phyloP scores from a whole-genome alignment of 192 early-diverging fungal species.

The Entomortierella beljakovae region DNA sequence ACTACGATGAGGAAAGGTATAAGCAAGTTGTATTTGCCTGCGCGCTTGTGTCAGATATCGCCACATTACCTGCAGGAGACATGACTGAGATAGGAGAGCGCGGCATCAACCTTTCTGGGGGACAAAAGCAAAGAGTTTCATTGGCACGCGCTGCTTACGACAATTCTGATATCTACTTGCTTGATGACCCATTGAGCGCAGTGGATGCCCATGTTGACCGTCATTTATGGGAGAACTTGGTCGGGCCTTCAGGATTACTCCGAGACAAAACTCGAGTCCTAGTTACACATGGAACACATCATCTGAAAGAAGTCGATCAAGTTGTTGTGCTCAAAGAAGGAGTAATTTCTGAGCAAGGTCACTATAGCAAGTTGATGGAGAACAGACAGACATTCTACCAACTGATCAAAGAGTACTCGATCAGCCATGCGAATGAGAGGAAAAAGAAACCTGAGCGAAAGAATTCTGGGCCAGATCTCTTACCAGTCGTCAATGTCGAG shows the following conservation, averaged over 20 bases:
- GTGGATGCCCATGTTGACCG: not conserved
- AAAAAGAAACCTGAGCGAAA: not conserved
- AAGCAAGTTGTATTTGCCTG: not conserved
- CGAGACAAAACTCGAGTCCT: not conserved
- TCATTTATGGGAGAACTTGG: not conserved
- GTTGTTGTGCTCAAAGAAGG: not conserved
- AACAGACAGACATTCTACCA: not conserved
- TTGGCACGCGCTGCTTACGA: not conserved
- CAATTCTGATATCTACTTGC: not conserved
- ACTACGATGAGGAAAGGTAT: not conserved
- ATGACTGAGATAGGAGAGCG: not conserved
- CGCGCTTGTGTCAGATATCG: not conserved
- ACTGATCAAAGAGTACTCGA: not conserved
- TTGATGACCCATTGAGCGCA: not conserved
- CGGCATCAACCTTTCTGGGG: not conserved
- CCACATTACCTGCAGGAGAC: not conserved
- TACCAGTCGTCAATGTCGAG: not conserved
- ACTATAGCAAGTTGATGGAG: not conserved
- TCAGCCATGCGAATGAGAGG: not conserved
- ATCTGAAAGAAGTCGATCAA: not conserved
- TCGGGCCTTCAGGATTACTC: not conserved
- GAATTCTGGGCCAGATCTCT: not conserved
- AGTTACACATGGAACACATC: not conserved
- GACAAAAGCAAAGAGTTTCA: not conserved
- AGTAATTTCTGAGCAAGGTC: not conserved